Percentiles rank a stretch among this genome's conserved stretches.
phyloP scores from a whole-genome alignment of 179 eudicot genomes.

The Pouteria campechiana region DNA sequence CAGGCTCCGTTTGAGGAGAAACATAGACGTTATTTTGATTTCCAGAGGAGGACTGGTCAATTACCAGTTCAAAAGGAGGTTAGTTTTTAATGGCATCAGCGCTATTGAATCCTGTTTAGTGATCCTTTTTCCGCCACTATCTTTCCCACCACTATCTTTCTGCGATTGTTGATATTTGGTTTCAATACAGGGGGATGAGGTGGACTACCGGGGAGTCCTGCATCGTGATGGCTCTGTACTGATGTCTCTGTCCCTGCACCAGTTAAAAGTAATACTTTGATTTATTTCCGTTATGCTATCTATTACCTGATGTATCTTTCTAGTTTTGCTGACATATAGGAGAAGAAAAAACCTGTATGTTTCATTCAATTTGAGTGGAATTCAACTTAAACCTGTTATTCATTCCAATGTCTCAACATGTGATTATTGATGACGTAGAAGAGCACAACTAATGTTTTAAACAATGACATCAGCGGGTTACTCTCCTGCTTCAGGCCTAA shows the following conservation, averaged over 20 bases:
- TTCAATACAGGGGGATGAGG: constrained; percentile 73
- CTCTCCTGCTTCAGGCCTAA: no score
- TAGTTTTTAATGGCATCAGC: constrained; percentile 5
- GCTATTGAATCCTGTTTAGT: no score
- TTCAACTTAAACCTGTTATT: no score
- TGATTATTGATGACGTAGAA: no score
- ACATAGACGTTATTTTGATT: constrained; percentile 85
- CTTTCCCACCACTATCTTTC: no score
- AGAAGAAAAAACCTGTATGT: no score
- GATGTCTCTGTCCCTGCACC: constrained; percentile 75
- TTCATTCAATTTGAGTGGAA: no score
- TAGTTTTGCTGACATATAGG: neutral
- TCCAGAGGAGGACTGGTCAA: constrained; percentile 88
- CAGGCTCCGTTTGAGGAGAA: constrained; percentile 96
- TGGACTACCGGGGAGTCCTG: constrained; percentile 84
- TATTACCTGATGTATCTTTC: neutral
- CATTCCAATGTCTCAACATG: no score
- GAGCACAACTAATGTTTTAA: no score
- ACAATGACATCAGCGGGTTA: no score
- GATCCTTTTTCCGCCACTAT: no score
- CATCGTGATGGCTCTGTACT: constrained; percentile 99
- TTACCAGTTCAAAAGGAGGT: constrained; percentile 90
- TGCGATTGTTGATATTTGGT: neutral
- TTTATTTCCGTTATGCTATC: neutral
- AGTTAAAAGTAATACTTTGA: constrained; percentile 48